phyloP scores from a whole-genome alignment of 2,329 filamentous ascomycete species.

The Colletotrichum zoysiae region DNA sequence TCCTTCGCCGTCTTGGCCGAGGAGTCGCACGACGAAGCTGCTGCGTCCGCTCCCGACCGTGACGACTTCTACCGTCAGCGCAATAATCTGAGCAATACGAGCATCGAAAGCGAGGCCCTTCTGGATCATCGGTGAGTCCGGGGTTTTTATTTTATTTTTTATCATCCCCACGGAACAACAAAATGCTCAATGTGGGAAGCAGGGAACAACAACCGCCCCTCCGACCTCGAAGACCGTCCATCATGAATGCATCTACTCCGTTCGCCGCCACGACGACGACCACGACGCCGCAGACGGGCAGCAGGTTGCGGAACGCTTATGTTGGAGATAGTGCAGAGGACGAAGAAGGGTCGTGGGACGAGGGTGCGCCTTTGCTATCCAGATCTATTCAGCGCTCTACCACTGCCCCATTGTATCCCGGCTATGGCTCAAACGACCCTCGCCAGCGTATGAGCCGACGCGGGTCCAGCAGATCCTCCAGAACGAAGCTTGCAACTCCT shows the following conservation, averaged over 20 bases:
- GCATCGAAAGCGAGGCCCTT: constrained; percentile 88
- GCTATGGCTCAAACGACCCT: constrained; percentile 43
- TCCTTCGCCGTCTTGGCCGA: constrained; percentile 80
- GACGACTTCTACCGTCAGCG: constrained; percentile 64
- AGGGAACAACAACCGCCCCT: constrained; percentile 71
- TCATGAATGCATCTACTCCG: constrained; percentile 53
- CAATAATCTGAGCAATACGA: constrained; percentile 81
- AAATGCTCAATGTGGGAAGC: constrained; percentile 34
- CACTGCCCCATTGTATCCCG: constrained; percentile 37
- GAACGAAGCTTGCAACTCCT: constrained; percentile 54
- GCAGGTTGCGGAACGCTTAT: constrained; percentile 46
- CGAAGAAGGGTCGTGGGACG: constrained; percentile 58
- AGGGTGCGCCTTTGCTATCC: constrained; percentile 68
- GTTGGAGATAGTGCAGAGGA: constrained; percentile 60
- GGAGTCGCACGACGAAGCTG: constrained; percentile 59
- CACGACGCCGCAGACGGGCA: constrained; percentile 41
- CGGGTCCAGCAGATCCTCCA: constrained; percentile 66
- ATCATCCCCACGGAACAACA: not conserved
- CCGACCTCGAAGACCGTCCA: constrained; percentile 73
- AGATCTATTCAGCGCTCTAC: constrained; percentile 53
- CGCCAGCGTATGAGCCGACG: constrained; percentile 54
- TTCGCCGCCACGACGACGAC: constrained; percentile 45
- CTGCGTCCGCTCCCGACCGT: constrained; percentile 47
- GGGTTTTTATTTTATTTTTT: constrained; percentile 40
- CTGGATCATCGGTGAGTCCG: constrained; percentile 82